Evolutionary conservation across 306 rosid genomes (phyloP).

Genomic region (Pterocarpus santalinus): DNA sequence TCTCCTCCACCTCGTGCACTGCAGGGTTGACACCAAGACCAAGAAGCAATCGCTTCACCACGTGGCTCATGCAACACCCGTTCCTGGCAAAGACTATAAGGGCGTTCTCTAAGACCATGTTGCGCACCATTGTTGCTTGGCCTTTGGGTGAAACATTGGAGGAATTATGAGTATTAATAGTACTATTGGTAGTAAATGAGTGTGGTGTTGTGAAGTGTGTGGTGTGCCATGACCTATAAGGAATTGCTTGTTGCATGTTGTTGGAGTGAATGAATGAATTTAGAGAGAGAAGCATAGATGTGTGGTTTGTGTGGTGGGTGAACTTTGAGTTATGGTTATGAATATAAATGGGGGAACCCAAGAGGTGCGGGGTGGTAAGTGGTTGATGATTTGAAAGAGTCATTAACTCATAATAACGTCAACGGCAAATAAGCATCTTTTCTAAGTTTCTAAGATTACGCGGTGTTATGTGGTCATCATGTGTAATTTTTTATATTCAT

Average conservation of each 20-base stretch:
- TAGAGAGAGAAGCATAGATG: background rate
- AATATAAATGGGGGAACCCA: slow-evolving; percentile 22
- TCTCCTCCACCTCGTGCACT: slow-evolving; percentile 61
- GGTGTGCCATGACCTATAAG: slow-evolving; percentile 62
- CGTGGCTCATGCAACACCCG: slow-evolving; percentile 79
- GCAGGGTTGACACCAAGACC: slow-evolving; percentile 71
- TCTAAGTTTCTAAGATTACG: slow-evolving; percentile 36
- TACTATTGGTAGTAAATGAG: background rate
- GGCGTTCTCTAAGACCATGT: slow-evolving; percentile 61
- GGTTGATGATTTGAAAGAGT: slow-evolving; percentile 54
- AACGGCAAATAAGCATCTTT: slow-evolving; percentile 45
- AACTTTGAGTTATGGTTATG: background rate
- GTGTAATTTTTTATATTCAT: too few species aligned
- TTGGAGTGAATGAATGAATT: background rate
- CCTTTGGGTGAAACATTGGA: background rate
- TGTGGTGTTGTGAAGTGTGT: slow-evolving; percentile 26
- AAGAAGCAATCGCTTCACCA: slow-evolving; percentile 61
- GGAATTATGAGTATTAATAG: too few species aligned
- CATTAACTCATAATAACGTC: slow-evolving; percentile 43
- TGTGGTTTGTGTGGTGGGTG: background rate
- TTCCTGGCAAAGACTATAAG: slow-evolving; percentile 59
- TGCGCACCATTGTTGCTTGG: background rate
- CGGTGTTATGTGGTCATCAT: slow-evolving; percentile 36
- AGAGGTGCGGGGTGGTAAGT: background rate
- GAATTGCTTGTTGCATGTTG: slow-evolving; percentile 66